These are phyloP conservation scores for Strigomonas culicis DNA, from an alignment of 208 protist species.

Conservation along the genomic window DNA sequence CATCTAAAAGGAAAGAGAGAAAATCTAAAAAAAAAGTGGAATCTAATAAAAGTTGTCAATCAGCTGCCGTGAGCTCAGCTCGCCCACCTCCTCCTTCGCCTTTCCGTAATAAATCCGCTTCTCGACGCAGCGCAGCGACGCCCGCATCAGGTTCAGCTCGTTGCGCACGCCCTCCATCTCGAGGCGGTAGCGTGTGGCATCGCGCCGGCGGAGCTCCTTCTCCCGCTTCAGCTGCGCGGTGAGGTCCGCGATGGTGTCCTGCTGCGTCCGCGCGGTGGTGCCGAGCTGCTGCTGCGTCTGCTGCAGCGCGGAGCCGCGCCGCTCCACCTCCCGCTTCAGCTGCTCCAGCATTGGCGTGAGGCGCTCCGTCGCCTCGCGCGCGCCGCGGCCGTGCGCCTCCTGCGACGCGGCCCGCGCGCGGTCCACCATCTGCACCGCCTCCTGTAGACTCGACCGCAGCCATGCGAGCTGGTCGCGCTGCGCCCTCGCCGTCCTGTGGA, in stretches of 20 bases:
- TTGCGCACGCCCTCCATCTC: constrained; percentile 69
- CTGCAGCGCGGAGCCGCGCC: constrained; percentile 7
- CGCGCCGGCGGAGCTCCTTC: constrained; percentile 17
- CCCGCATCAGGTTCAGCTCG: constrained; percentile 74
- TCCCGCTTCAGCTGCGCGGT: constrained; percentile 25
- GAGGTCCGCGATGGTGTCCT: constrained; percentile 16
- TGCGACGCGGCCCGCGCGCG: constrained; percentile 33
- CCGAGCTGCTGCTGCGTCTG: constrained; percentile 16
- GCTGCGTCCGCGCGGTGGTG: constrained; percentile 10
- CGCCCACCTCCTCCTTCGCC: constrained; percentile 19
- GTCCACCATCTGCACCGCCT: constrained; percentile 28
- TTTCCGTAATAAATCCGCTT: constrained; percentile 63
- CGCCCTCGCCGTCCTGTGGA: constrained; percentile 37
- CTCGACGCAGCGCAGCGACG: constrained; percentile 71
- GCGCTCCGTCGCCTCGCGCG: constrained; percentile 23
- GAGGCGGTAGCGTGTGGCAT: constrained; percentile 50
- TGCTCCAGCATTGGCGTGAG: constrained; percentile 27
- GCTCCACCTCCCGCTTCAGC: constrained; percentile 27
- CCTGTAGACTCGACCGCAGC: constrained; percentile 34
- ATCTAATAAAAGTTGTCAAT: constrained; percentile 21
- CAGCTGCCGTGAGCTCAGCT: constrained; percentile 18
- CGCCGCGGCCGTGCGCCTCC: constrained; percentile 21
- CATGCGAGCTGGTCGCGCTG: constrained; percentile 34
- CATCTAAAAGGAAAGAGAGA: constrained; percentile 1
- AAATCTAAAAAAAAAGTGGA: constrained; percentile 17